phyloP scores from a whole-genome alignment of 2,329 filamentous ascomycete genomes.

The Sporothrix brunneoviolacea region DNA sequence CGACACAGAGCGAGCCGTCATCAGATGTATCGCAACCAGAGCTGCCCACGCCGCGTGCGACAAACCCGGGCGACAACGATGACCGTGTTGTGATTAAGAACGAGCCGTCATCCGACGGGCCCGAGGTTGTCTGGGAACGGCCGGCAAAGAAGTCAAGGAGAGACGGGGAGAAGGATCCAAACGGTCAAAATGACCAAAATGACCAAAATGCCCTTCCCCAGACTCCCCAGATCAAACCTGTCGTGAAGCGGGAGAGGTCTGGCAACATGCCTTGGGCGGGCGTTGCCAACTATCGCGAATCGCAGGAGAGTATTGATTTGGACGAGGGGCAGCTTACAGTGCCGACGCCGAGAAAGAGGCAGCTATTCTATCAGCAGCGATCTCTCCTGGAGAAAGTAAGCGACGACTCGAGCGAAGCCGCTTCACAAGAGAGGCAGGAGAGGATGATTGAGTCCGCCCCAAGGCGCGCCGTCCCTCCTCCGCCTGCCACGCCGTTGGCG shows the following conservation, averaged over 20 bases:
- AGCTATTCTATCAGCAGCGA: constrained; percentile 5
- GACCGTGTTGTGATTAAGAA: constrained; percentile 32
- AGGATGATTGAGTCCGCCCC: no score
- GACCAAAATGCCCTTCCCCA: background rate
- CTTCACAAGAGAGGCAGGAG: background rate
- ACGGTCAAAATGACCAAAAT: constrained; percentile 15
- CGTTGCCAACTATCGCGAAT: constrained; percentile 13
- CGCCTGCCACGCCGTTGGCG: background rate
- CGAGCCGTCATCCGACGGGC: constrained; percentile 49
- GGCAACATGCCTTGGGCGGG: background rate
- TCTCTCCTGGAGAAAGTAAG: background rate
- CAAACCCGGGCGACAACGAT: background rate
- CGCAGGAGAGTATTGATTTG: constrained; percentile 55
- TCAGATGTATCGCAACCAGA: constrained; percentile 1
- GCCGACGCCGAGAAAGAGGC: constrained; percentile 37
- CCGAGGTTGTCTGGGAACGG: constrained; percentile 45
- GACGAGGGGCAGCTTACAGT: constrained; percentile 40
- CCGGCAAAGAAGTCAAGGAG: constrained; percentile 42
- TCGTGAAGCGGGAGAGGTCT: constrained; percentile 7
- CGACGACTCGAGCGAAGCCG: background rate
- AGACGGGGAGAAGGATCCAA: constrained; percentile 18
- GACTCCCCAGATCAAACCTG: background rate
- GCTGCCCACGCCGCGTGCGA: constrained; percentile 4
- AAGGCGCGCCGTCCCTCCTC: background rate
- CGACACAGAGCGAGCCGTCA: constrained; percentile 16